These are phyloP conservation scores for Schwanniomyces pseudopolymorphus DNA, from an alignment of 805 yeast genomes.

Conservation along the genomic window DNA sequence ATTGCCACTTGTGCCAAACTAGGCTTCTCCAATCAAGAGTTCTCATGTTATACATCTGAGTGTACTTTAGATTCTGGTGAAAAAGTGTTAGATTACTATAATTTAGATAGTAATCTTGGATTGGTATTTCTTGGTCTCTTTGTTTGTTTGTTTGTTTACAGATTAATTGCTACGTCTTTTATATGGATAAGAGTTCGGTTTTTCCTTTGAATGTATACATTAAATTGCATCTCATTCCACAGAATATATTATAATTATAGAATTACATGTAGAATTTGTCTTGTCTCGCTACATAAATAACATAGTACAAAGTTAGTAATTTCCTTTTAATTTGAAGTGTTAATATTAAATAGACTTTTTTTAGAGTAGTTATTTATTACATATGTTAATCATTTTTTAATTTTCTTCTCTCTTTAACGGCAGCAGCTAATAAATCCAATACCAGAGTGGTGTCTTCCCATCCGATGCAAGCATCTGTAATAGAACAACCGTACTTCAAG, in stretches of 20 bases:
- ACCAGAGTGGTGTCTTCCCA: slow-evolving; percentile 83
- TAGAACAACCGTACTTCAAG: slow-evolving; percentile 88
- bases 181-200: slow-evolving; percentile 27
- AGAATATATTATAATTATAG: background rate
- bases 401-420: slow-evolving; percentile 75
- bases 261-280: no score
- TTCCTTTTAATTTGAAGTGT: no score
- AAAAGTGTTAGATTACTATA: slow-evolving; percentile 30
- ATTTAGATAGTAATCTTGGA: slow-evolving; percentile 24
- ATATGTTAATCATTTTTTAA: slow-evolving; percentile 3
- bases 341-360: background rate
- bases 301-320: no score
- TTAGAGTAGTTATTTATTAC: background rate
- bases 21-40: slow-evolving; percentile 51
- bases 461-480: slow-evolving; percentile 96
- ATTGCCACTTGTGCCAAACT: slow-evolving; percentile 60
- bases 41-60: slow-evolving; percentile 43
- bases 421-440: slow-evolving; percentile 68
- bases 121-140: slow-evolving; percentile 34
- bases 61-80: slow-evolving; percentile 29
- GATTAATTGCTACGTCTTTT: slow-evolving; percentile 27
- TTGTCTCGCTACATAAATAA: no score
- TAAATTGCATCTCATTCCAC: no score
- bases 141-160: slow-evolving; percentile 33
- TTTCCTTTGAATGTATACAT: slow-evolving; percentile 15